These are phyloP conservation scores for Xerocomus brunneocitrinus DNA, from an alignment of 768 basidiomycete species.

Conservation along the genomic window DNA sequence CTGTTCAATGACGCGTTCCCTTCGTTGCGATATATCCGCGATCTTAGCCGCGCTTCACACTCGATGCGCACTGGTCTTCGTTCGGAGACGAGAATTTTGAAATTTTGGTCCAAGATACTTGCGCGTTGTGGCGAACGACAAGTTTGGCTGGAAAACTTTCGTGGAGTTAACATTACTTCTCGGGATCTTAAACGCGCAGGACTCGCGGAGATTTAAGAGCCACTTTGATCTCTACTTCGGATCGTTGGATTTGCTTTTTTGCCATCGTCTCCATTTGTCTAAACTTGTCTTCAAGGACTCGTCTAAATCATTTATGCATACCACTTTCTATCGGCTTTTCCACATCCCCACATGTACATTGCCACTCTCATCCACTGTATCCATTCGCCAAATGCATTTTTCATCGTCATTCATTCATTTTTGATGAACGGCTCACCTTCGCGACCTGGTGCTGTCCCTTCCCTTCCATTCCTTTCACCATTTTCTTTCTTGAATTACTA, in stretches of 20 bases:
- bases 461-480: slow-evolving; percentile 3
- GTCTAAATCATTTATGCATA: slow-evolving; percentile 17
- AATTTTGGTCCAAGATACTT: slow-evolving; percentile 51
- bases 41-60: slow-evolving; percentile 60
- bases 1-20: slow-evolving; percentile 60
- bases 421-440: slow-evolving; percentile 2
- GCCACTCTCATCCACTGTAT: slow-evolving; percentile 28
- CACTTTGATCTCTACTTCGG: background rate
- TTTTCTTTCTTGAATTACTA: background rate
- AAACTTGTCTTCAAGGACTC: slow-evolving; percentile 3
- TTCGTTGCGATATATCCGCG: slow-evolving; percentile 52
- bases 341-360: slow-evolving; percentile 28
- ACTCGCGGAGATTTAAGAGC: slow-evolving; percentile 13
- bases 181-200: slow-evolving; percentile 39
- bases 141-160: slow-evolving; percentile 64
- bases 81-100: slow-evolving; percentile 33
- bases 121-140: slow-evolving; percentile 46
- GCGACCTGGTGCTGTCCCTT: slow-evolving; percentile 15
- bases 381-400: slow-evolving; percentile 28
- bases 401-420: slow-evolving; percentile 1
- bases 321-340: slow-evolving; percentile 8
- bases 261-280: background rate
- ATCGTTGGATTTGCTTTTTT: background rate
- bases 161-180: slow-evolving; percentile 53
- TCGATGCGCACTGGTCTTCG: slow-evolving; percentile 39